Percentiles rank a stretch among this genome's conserved stretches.
Conservation (phyloP, 2,329 filamentous ascomycete genomes). For the Didymellaceae sp. region DNA sequence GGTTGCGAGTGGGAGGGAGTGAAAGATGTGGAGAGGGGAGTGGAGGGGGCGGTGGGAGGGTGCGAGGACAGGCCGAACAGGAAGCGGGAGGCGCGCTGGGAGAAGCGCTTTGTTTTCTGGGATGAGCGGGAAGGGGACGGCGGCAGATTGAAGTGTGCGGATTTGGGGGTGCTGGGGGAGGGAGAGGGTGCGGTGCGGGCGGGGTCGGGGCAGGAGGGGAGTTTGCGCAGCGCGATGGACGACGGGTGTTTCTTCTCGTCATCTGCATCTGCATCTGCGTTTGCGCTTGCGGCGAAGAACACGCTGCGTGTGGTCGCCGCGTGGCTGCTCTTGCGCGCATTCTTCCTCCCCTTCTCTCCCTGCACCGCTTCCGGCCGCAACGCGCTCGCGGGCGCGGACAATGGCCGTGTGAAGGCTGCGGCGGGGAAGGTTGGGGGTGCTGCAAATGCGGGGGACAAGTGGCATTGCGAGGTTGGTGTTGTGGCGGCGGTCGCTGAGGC, state of each 20-base stretch:
- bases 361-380: neutral
- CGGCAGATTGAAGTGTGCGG: constrained; percentile 3
- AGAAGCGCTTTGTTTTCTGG: neutral
- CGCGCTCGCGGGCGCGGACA: constrained; percentile 2
- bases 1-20: no score
- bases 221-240: constrained; percentile 7
- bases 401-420: constrained; percentile 9
- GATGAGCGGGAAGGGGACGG: neutral
- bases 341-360: neutral
- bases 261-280: no score
- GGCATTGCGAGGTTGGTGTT: constrained; percentile 31
- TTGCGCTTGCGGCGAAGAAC: neutral
- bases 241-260: neutral
- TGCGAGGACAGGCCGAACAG: constrained; percentile 9
- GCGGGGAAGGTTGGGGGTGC: constrained; percentile 2
- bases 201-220: neutral
- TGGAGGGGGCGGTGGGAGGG: constrained; percentile 5
- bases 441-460: constrained; percentile 17
- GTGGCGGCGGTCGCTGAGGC: constrained; percentile 22
- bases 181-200: neutral
- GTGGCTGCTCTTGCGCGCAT: neutral
- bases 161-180: constrained; percentile 5
- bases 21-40: neutral
- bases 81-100: constrained; percentile 7
- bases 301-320: constrained; percentile 1